A percentile compares a stretch with the other conserved stretches of the same genome.
Evolutionary conservation across 2,329 filamentous ascomycete genomes (phyloP).

Genomic region (Penicillium hordei): DNA sequence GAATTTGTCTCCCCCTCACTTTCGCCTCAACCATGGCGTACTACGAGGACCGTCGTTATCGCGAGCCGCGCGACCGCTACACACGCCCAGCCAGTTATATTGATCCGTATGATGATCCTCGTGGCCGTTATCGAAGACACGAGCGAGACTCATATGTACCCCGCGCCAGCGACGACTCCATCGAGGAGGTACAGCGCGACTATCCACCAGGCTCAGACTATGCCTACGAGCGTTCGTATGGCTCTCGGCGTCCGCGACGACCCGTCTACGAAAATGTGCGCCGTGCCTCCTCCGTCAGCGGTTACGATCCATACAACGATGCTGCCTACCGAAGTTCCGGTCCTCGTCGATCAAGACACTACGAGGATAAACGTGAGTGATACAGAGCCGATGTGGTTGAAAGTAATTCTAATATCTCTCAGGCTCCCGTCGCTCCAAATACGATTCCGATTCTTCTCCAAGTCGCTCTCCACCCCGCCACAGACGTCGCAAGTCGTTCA

Average conservation of each 20-base stretch:
- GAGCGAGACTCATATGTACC: slow-evolving; percentile 24
- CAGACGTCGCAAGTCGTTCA: slow-evolving; percentile 48
- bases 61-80: slow-evolving; percentile 33
- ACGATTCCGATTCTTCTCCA: slow-evolving; percentile 38
- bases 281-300: slow-evolving; percentile 39
- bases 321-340: slow-evolving; percentile 34
- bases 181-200: slow-evolving; percentile 82
- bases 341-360: slow-evolving; percentile 47
- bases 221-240: slow-evolving; percentile 31
- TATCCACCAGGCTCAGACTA: slow-evolving; percentile 69
- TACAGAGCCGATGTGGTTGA: background rate
- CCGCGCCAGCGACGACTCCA: slow-evolving; percentile 69
- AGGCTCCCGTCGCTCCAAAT: slow-evolving; percentile 35
- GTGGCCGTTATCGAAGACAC: slow-evolving; percentile 14
- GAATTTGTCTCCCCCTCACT: slow-evolving; percentile 1
- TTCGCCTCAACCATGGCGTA: slow-evolving; percentile 34
- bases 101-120: slow-evolving; percentile 32
- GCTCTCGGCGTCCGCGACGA: slow-evolving; percentile 17
- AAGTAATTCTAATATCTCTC: background rate
- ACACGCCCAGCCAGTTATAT: slow-evolving; percentile 29
- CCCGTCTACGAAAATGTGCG: slow-evolving; percentile 38
- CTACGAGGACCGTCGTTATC: slow-evolving; percentile 36
- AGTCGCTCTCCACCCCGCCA: slow-evolving; percentile 43
- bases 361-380: slow-evolving; percentile 45
- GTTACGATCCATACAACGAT: slow-evolving; percentile 38